Evolutionary conservation across 345 rosid species (phyloP).

Genomic region (Eucalyptus grandis): DNA sequence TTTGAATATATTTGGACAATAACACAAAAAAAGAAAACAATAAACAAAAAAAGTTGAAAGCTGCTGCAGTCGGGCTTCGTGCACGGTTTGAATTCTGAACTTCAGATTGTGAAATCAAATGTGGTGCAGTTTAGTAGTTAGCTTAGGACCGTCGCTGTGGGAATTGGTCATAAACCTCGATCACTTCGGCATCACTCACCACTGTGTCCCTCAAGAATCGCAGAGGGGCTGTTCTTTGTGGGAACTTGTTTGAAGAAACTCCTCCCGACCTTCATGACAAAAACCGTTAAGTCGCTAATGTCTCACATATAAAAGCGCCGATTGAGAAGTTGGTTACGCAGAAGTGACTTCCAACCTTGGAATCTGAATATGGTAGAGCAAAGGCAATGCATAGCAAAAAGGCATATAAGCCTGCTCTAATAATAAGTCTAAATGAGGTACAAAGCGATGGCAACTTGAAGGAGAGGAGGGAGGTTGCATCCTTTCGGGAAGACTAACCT

Average conservation of each 20-base stretch:
- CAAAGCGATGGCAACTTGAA: background rate
- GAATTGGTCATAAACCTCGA: background rate
- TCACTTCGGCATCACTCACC: background rate
- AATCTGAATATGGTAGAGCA: background rate
- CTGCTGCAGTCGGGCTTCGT: background rate
- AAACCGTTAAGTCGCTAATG: background rate
- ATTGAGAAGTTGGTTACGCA: background rate
- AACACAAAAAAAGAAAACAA: background rate
- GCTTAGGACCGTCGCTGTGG: background rate
- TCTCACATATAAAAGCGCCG: background rate
- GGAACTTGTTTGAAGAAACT: background rate
- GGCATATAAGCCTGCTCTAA: background rate
- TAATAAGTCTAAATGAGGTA: background rate
- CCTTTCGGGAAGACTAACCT: background rate
- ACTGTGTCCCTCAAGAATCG: background rate
- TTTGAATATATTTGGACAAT: background rate
- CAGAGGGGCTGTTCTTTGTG: background rate
- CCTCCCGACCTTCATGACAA: background rate
- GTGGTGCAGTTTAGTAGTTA: background rate
- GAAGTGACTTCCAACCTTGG: background rate
- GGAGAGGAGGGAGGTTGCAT: background rate
- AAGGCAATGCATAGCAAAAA: background rate
- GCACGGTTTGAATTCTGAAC: background rate
- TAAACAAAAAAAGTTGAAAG: background rate
- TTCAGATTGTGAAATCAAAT: background rate